Conservation (phyloP, 805 yeast genomes). For the Starmerella apicola region DNA sequence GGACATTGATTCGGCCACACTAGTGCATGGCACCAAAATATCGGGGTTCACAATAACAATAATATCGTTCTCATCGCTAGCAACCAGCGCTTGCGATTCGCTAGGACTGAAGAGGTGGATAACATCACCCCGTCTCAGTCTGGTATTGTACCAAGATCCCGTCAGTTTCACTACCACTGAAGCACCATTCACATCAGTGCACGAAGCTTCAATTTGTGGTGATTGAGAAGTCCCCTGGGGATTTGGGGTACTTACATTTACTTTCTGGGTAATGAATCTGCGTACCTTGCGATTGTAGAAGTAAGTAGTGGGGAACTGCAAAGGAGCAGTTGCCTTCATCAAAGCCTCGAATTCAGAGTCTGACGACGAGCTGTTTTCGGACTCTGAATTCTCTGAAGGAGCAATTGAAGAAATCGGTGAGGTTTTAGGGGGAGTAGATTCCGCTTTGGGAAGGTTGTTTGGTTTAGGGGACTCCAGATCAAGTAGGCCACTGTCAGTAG, state of each 20-base stretch:
- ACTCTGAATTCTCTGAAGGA: background rate
- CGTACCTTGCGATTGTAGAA: constrained; percentile 9
- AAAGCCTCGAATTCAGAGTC: constrained; percentile 18
- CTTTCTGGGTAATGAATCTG: constrained; percentile 8
- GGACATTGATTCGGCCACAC: constrained; percentile 58
- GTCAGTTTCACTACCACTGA: background rate
- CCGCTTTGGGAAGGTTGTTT: background rate
- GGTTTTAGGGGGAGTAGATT: too few species aligned
- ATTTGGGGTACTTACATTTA: background rate
- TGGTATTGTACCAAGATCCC: constrained; percentile 22
- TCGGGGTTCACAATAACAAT: constrained; percentile 80
- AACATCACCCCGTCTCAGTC: constrained; percentile 23
- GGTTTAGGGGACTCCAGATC: background rate
- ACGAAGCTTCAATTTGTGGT: background rate
- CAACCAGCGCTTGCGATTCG: constrained; percentile 22
- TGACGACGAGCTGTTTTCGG: background rate
- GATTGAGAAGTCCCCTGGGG: background rate
- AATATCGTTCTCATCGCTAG: constrained; percentile 45
- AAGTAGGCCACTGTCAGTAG: too few species aligned
- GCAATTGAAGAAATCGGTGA: too few species aligned
- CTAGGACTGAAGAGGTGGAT: constrained; percentile 23
- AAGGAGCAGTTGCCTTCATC: constrained; percentile 1
- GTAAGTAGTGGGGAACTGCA: constrained; percentile 4
- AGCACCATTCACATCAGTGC: constrained; percentile 2
- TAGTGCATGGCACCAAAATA: constrained; percentile 64